These are phyloP conservation scores for Lichenothelia convexa DNA, from an alignment of 495 filamentous ascomycete species.

Conservation along the genomic window DNA sequence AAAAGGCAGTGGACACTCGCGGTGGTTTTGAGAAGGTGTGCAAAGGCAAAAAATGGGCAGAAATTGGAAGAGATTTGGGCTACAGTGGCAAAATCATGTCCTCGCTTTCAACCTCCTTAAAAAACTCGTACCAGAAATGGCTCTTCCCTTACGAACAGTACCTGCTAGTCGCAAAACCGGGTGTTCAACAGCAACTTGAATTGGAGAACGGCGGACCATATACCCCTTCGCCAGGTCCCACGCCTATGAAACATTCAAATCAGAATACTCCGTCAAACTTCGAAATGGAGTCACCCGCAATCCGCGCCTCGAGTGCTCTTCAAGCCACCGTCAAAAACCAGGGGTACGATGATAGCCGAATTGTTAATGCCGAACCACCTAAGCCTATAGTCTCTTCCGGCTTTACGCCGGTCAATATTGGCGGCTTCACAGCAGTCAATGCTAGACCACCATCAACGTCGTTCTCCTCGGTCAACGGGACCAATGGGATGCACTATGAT, in stretches of 20 bases:
- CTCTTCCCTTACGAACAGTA: constrained; percentile 95
- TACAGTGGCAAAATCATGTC: constrained; percentile 99
- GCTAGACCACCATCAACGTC: constrained; percentile 27
- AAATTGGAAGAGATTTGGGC: constrained; percentile 89
- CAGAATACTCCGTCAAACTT: constrained; percentile 49
- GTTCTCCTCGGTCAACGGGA: constrained; percentile 63
- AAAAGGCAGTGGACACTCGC: constrained; percentile 85
- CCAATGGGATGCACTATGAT: constrained; percentile 33
- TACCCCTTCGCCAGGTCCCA: constrained; percentile 77
- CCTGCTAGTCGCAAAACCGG: constrained; percentile 75
- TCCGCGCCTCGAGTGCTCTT: constrained; percentile 48
- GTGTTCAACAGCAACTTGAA: constrained; percentile 91
- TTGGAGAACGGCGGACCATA: constrained; percentile 82
- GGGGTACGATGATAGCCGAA: constrained; percentile 30
- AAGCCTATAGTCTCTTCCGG: constrained; percentile 31
- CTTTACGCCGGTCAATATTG: constrained; percentile 67
- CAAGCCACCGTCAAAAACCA: constrained; percentile 38
- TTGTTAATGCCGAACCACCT: constrained; percentile 30
- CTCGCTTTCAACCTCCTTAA: constrained; percentile 93
- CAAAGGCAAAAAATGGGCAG: constrained; percentile 96
- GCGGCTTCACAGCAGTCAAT: constrained; percentile 48
- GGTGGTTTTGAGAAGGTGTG: constrained; percentile 93
- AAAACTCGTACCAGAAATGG: constrained; percentile 95
- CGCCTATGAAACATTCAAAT: constrained; percentile 62
- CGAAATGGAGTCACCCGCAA: constrained; percentile 49